Base-by-base conservation (phyloP, 2,329 filamentous ascomycete species). In the Penicillium sp. region DNA sequence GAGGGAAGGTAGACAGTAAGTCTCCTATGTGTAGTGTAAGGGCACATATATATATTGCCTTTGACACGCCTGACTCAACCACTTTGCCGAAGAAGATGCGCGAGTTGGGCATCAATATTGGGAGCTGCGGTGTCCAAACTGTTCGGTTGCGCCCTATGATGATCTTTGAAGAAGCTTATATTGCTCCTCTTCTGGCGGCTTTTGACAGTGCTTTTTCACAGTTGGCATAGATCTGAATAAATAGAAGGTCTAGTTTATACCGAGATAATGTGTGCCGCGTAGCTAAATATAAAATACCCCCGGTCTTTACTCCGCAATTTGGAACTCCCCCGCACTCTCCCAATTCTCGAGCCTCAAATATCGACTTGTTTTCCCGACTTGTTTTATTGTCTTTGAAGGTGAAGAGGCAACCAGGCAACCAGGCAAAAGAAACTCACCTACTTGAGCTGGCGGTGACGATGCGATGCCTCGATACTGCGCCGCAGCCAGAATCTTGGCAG, bases 91-190 rank as follows among this genome's bases (percentile, higher is more conserved):
- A 50, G 10, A 47, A 54, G 25, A 54, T 54, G 46, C 52, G 52
- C 21, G 49, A 31, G 40, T 21, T 46, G 15, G 52, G 52, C 9
- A 50, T 54, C 38, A 54, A 54, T 13, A 44, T 54, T 16, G 52
- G 52, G 7, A 54, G 46, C 46, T 54, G 52, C 16, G 46, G 52
- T 27, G 34, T 54, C 9, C 38, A 39, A 27, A 54, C 46, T 4
- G 45, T 54, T 50, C 45, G 40, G 13, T 41, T 54, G 46, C 46
- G 52, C 18, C 52, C 46, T 8, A 51, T 55, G 41, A 47, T 46
- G 16, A 41, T 55, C 27, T 55, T 55, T 16, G 15, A 21, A 15
- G 41, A 55, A 31, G 1, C 18, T 40, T 18, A 29, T 44, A 31
- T 44, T 4, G 41, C 41, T 29, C 23, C 41, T n/a, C 41, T n/a